Evolutionary conservation across 164 flowering plant genomes (phyloP), one percentile per base, ranked within the genome.

Genomic region (grape (Vitis vinifera)): DNA sequence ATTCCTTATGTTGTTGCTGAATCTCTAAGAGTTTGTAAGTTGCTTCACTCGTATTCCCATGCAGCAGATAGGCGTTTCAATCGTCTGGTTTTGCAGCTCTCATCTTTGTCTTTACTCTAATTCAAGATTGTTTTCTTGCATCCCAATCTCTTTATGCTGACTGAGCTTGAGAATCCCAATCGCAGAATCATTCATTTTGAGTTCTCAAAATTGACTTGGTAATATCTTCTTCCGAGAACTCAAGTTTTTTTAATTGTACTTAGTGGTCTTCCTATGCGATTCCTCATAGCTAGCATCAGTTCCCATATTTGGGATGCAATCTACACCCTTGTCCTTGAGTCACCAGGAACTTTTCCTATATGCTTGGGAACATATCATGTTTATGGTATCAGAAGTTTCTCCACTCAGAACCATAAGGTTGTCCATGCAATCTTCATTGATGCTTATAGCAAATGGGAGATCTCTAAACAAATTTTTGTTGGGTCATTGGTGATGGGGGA

Each of bases 191-290:
- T 56, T 70, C 27, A 65, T 66, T 68, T 64, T 50, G 31, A 73
- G 64, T 69, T 71, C 73, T 47, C 30, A 19, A 31, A 49, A 70
- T 77, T 49, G 72, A 66, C 71, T 27, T 70, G 49, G 49, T 57
- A 65, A 75, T 15, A 70, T 77, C 79, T 63, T 70, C 68, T 73
- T 80, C 81, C 1, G 75, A 75, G 50, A 62, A 48, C 67, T 75
- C 60, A 27, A 76, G 73, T 37, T 73, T 19, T 19, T 10, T 16
- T 52, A 19, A 29, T 75, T 78, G 51, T 50, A 71, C 62, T 66
- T 17, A 1, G 31, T 37, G 10, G 69, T 27, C 27, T 58, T 68
- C 6, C 44, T 71, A 57, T 59, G 68, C 63, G 76, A 37, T 29
- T 66, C 81, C 60, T 68, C 67, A 63, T 71, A 71, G 23, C 44